A percentile compares a stretch with the other conserved stretches of the same genome.
phyloP scores from a whole-genome alignment of 768 basidiomycete species.

The Auriculariales sp. region DNA sequence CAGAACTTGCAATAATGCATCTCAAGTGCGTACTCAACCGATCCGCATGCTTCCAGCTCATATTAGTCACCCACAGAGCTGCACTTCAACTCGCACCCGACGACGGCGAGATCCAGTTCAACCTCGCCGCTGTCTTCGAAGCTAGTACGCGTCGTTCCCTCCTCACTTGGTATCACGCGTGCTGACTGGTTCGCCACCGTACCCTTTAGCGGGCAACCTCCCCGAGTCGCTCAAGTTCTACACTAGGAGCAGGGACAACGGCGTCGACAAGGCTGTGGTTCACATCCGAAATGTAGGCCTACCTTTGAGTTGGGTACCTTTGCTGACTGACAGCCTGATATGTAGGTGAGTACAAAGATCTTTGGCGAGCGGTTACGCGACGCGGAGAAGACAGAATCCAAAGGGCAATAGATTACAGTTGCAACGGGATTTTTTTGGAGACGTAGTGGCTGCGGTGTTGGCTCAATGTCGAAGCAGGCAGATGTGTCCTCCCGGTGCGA shows the following conservation, averaged over 20 bases:
- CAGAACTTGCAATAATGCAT: conserved; percentile 78
- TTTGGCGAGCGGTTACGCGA: conserved; percentile 45
- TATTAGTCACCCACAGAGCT: conserved; percentile 36
- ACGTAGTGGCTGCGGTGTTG: no score
- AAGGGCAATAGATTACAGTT: neutral
- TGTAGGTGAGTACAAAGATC: conserved; percentile 69
- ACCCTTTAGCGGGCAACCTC: conserved; percentile 48
- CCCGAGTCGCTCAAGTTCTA: conserved; percentile 74
- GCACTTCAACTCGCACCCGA: conserved; percentile 73
- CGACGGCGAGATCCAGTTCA: conserved; percentile 86
- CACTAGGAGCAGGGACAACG: conserved; percentile 60
- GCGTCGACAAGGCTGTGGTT: conserved; percentile 61
- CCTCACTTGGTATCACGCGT: conserved; percentile 1
- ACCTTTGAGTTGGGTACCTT: conserved; percentile 6
- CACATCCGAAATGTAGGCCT: conserved; percentile 66
- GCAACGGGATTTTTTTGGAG: no score
- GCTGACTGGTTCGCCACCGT: conserved; percentile 22
- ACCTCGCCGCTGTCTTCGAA: conserved; percentile 82
- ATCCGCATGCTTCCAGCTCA: conserved; percentile 16
- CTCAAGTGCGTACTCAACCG: conserved; percentile 39
- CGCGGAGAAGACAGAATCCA: neutral
- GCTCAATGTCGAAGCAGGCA: no score
- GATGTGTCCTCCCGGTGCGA: no score
- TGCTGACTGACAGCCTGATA: conserved; percentile 6
- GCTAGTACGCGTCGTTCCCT: conserved; percentile 43